Evolutionary conservation across 495 filamentous ascomycete species (phyloP).

Genomic region (Chaetomium cochliodes): DNA sequence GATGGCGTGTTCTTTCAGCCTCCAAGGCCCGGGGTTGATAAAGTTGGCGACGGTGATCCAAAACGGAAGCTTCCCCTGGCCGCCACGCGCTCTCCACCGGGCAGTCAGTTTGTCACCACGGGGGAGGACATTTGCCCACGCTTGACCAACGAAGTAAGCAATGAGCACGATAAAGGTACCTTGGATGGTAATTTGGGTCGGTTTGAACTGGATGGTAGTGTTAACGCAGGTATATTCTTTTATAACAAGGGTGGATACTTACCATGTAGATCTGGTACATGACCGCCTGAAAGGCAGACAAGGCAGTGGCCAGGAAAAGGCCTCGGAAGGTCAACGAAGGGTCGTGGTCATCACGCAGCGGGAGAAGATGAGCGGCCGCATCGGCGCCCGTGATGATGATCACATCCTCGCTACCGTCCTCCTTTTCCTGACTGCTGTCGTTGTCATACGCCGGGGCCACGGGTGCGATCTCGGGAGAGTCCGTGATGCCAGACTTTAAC

Average conservation of each 20-base stretch:
- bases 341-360: conserved; percentile 49
- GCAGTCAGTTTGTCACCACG: conserved; percentile 40
- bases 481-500: not conserved
- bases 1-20: conserved; percentile 48
- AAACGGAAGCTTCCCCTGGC: conserved; percentile 17
- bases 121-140: conserved; percentile 45
- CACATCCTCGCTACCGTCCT: conserved; percentile 35
- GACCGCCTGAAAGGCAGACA: conserved; percentile 49
- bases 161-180: conserved; percentile 35
- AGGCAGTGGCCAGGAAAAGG: conserved; percentile 44
- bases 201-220: conserved; percentile 26
- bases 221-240: not conserved
- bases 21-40: conserved; percentile 43
- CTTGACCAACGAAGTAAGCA: conserved; percentile 40
- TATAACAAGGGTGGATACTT: not conserved
- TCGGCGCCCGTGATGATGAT: conserved; percentile 34
- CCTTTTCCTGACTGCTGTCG: conserved; percentile 9
- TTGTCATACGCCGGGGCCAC: conserved; percentile 2
- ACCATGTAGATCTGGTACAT: conserved; percentile 52
- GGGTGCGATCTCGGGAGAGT: conserved; percentile 6
- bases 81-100: conserved; percentile 22
- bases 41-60: conserved; percentile 36
- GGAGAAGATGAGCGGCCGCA: conserved; percentile 35
- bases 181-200: conserved; percentile 22
- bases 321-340: conserved; percentile 48